Conservation (phyloP, 768 basidiomycete species). For the Podaxis mareebaensis region DNA sequence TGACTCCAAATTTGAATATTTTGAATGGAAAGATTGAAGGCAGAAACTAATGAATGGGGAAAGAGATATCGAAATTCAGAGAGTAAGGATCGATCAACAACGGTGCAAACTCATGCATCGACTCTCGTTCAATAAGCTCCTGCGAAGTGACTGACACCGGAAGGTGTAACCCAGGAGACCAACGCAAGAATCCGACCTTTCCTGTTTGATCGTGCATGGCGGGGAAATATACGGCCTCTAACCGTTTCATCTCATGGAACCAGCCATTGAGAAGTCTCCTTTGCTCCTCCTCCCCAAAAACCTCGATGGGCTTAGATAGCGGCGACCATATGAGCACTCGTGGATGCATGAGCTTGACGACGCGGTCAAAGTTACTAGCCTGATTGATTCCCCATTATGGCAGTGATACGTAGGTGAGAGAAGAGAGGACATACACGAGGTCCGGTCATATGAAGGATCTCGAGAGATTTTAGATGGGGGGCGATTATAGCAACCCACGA, state of each 20-base stretch:
- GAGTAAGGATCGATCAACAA: background rate
- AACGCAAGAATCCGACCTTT: background rate
- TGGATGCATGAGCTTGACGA: background rate
- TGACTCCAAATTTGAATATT: too few species aligned
- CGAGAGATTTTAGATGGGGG: background rate
- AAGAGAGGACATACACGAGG: background rate
- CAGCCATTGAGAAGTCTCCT: background rate
- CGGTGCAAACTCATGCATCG: background rate
- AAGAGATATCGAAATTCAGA: background rate
- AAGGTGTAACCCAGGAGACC: background rate
- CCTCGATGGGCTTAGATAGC: background rate
- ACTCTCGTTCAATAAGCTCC: background rate
- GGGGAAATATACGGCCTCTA: background rate
- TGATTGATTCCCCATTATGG: background rate
- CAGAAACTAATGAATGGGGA: background rate
- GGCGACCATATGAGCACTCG: background rate
- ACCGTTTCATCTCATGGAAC: background rate
- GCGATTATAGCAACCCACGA: background rate
- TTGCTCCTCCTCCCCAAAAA: background rate
- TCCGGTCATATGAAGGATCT: background rate
- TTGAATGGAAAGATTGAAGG: background rate
- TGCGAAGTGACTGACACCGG: background rate
- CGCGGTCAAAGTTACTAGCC: background rate
- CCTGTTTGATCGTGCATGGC: background rate
- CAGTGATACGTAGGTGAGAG: background rate